Evolutionary conservation across 2,329 filamentous ascomycete genomes (phyloP).

Genomic region (Phyllosticta citriasiana): DNA sequence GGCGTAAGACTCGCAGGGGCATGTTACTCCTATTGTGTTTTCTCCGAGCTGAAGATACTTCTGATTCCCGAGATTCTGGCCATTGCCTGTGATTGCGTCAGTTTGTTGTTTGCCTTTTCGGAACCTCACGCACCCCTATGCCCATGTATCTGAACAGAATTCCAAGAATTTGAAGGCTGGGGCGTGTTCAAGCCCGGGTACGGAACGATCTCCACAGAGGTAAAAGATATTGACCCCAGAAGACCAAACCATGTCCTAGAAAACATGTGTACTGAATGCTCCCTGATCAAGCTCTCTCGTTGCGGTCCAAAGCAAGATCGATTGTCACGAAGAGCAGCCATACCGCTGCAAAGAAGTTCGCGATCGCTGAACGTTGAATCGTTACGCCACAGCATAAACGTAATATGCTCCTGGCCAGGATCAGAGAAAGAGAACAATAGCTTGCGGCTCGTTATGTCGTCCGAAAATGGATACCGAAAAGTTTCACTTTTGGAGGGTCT

Average conservation of each 20-base stretch:
- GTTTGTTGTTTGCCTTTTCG: constrained; percentile 62
- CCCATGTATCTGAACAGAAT: constrained; percentile 87
- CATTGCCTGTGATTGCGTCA: constrained; percentile 50
- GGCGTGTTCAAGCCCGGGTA: constrained; percentile 48
- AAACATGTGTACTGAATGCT: constrained; percentile 84
- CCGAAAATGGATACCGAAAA: neutral
- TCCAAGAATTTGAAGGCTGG: constrained; percentile 77
- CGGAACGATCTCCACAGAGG: constrained; percentile 88
- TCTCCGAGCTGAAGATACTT: constrained; percentile 89
- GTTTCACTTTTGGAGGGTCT: no score
- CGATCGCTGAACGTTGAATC: constrained; percentile 53
- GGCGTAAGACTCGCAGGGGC: neutral
- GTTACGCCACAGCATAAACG: constrained; percentile 82
- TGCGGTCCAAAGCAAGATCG: constrained; percentile 74
- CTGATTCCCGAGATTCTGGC: constrained; percentile 78
- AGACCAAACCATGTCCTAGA: constrained; percentile 73
- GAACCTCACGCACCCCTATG: constrained; percentile 82
- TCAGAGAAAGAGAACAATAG: neutral
- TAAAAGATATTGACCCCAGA: constrained; percentile 93
- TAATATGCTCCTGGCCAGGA: neutral
- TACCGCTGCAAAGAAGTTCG: constrained; percentile 79
- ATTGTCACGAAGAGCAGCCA: constrained; percentile 78
- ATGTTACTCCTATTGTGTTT: constrained; percentile 64
- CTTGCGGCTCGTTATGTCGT: neutral
- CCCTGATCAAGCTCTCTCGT: constrained; percentile 84